A percentile compares a stretch with the other conserved stretches of the same genome.
These are phyloP conservation scores for Grosmannia huntii DNA, from an alignment of 2,329 filamentous ascomycete species.

Conservation along the genomic window DNA sequence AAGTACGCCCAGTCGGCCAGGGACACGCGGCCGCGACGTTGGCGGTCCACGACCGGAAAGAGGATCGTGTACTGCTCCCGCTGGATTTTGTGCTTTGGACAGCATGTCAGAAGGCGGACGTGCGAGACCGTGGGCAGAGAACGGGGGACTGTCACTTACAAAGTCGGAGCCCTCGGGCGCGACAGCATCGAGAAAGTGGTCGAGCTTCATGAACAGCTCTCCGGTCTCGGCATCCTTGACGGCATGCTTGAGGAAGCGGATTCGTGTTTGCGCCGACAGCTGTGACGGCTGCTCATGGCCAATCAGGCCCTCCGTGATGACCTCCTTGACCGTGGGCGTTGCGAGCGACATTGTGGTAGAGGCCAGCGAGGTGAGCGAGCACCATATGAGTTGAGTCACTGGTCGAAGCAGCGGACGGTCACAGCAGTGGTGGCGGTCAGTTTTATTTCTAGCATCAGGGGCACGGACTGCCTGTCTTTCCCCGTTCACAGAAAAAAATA, in stretches of 20 bases:
- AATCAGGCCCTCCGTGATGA: conserved; percentile 68
- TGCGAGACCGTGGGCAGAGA: background rate
- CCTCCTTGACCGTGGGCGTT: conserved; percentile 43
- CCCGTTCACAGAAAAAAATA: background rate
- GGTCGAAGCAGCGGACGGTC: background rate
- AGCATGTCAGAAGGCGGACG: background rate
- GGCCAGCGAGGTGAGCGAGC: background rate
- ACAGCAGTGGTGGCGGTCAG: background rate
- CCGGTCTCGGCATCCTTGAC: conserved; percentile 61
- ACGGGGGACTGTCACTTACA: conserved; percentile 42
- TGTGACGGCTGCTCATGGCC: conserved; percentile 45
- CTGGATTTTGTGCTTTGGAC: conserved; percentile 82
- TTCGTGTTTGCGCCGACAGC: conserved; percentile 61
- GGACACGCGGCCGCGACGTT: conserved; percentile 57
- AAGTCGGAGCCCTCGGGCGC: conserved; percentile 81
- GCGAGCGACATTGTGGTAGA: conserved; percentile 25
- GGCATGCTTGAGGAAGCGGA: conserved; percentile 65
- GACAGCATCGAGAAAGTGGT: conserved; percentile 86
- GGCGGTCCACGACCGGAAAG: conserved; percentile 80
- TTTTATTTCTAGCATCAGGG: background rate
- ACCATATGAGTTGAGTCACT: background rate
- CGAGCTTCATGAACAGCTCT: conserved; percentile 66
- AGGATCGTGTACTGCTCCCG: conserved; percentile 91
- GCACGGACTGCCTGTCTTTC: background rate
- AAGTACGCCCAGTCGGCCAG: conserved; percentile 85